Percentiles rank a stretch among this genome's conserved stretches.
Evolutionary conservation across 805 yeast species (phyloP).

Genomic region (Nematodospora valgi): DNA sequence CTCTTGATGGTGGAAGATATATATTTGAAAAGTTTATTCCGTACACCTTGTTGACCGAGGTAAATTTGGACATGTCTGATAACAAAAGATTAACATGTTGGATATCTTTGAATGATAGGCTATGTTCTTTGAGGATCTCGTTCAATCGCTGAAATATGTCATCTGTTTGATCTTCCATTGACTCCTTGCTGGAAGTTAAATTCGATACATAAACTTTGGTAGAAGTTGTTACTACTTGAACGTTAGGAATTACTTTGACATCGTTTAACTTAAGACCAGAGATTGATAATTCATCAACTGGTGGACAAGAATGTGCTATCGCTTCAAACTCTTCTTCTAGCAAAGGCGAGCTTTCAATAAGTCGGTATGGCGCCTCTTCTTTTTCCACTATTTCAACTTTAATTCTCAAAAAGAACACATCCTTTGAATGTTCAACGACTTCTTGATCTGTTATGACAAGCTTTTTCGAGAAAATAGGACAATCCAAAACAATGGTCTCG

Average conservation of each 20-base stretch:
- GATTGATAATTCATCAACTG: no score
- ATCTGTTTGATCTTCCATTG: slow-evolving; percentile 37
- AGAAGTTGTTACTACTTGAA: slow-evolving; percentile 10
- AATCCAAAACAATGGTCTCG: slow-evolving; percentile 88
- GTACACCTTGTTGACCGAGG: slow-evolving; percentile 59
- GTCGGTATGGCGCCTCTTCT: slow-evolving; percentile 17
- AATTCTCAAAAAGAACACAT: slow-evolving; percentile 65
- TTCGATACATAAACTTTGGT: slow-evolving; percentile 28
- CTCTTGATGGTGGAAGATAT: slow-evolving; percentile 79
- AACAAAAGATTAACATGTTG: slow-evolving; percentile 61
- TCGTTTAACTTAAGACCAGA: no score
- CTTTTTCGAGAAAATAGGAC: slow-evolving; percentile 69
- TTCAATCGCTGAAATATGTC: slow-evolving; percentile 48
- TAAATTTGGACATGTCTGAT: slow-evolving; percentile 62
- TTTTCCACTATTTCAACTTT: slow-evolving; percentile 47
- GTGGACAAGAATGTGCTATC: slow-evolving; percentile 15
- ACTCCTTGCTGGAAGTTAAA: slow-evolving; percentile 17
- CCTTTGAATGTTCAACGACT: slow-evolving; percentile 48
- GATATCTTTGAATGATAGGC: slow-evolving; percentile 43
- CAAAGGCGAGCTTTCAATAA: slow-evolving; percentile 31
- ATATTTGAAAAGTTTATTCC: slow-evolving; percentile 50
- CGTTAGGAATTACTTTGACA: not conserved
- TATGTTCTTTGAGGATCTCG: slow-evolving; percentile 24
- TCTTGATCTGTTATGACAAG: slow-evolving; percentile 40
- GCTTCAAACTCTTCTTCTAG: slow-evolving; percentile 40